Evolutionary conservation across 2,329 filamentous ascomycete genomes (phyloP).

Genomic region (Aspergillus neoniger): DNA sequence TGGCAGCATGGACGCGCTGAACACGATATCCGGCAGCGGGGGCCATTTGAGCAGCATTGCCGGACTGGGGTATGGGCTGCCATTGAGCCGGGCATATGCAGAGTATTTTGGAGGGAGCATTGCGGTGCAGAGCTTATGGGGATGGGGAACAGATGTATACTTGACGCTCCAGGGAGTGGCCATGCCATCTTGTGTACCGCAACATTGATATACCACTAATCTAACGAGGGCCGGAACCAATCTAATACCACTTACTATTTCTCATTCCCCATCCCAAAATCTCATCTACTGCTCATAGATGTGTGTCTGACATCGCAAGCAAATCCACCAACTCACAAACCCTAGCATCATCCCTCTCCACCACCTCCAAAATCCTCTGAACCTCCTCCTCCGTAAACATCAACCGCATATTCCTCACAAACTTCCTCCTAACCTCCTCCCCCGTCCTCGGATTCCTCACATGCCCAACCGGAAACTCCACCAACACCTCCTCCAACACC

Average conservation of each 20-base stretch:
- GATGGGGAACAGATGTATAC: slow-evolving; percentile 79
- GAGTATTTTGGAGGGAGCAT: slow-evolving; percentile 98
- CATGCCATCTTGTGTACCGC: slow-evolving; percentile 22
- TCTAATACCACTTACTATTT: not conserved
- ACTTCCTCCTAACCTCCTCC: not conserved
- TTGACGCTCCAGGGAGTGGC: slow-evolving; percentile 63
- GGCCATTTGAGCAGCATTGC: slow-evolving; percentile 82
- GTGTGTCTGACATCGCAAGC: not conserved
- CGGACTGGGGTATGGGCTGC: slow-evolving; percentile 88
- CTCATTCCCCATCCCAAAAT: not conserved
- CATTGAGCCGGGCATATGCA: slow-evolving; percentile 87
- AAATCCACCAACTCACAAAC: not conserved
- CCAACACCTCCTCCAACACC: not conserved
- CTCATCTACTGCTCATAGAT: not conserved
- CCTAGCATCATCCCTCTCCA: not conserved
- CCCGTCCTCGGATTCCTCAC: not conserved
- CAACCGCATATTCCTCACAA: not conserved
- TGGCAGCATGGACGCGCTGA: slow-evolving; percentile 66
- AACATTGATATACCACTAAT: not conserved
- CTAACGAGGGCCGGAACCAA: not conserved
- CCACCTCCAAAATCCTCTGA: not conserved
- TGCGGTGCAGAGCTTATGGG: slow-evolving; percentile 89
- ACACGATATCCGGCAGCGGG: slow-evolving; percentile 71
- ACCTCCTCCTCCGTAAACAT: not conserved
- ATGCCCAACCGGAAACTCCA: not conserved